These are phyloP conservation scores for Saraca asoca DNA, from an alignment of 331 rosid genomes.

Conservation along the genomic window DNA sequence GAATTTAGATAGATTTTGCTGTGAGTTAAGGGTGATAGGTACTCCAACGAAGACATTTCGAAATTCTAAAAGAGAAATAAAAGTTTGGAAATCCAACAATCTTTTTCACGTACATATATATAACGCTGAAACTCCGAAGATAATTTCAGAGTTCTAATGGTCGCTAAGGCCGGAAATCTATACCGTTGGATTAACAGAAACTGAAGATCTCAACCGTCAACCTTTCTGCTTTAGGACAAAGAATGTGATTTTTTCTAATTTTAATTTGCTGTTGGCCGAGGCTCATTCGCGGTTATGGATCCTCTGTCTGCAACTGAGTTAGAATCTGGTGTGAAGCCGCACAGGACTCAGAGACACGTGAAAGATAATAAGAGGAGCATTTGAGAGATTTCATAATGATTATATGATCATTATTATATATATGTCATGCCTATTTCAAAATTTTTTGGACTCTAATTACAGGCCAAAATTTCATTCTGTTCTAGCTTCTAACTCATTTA, in stretches of 20 bases:
- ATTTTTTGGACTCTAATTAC: too few relatives aligned
- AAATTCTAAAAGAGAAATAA: slow-evolving; percentile 21
- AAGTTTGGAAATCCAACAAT: slow-evolving; percentile 18
- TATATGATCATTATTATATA: too few relatives aligned
- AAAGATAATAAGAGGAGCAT: too few relatives aligned
- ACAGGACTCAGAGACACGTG: too few relatives aligned
- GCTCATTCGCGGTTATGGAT: background rate
- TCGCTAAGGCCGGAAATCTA: slow-evolving; percentile 16
- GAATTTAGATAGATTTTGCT: slow-evolving; percentile 50
- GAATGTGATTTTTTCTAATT: background rate
- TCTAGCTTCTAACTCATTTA: too few relatives aligned
- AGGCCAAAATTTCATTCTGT: too few relatives aligned
- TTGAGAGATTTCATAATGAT: too few relatives aligned
- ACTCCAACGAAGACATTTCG: slow-evolving; percentile 71
- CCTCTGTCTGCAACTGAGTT: background rate
- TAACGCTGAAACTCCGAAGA: slow-evolving; percentile 21
- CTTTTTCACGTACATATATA: slow-evolving; percentile 13
- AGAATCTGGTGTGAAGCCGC: too few relatives aligned
- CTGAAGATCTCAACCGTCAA: slow-evolving; percentile 43
- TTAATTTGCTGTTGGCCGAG: background rate
- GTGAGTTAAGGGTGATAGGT: slow-evolving; percentile 61
- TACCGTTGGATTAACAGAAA: slow-evolving; percentile 49
- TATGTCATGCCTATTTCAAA: too few relatives aligned
- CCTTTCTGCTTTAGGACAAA: background rate
- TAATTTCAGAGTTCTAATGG: slow-evolving; percentile 36